phyloP scores from a whole-genome alignment of 1,139 yeast species.

The Nakaseomyces kungkrabaensis region DNA sequence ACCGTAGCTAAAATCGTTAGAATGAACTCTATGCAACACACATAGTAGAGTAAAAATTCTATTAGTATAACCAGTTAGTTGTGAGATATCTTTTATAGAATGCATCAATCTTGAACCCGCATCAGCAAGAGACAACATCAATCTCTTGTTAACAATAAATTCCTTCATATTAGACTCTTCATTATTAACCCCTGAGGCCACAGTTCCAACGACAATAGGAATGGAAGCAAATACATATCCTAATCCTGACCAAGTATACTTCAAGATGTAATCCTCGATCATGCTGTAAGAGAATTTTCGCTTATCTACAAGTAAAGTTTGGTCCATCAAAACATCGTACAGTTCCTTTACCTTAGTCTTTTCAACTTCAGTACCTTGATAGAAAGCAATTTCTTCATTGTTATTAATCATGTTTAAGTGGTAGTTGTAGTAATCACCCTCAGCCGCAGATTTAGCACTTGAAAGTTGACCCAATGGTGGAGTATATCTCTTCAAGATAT shows the following conservation, averaged over 20 bases:
- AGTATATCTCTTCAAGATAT: constrained; percentile 59
- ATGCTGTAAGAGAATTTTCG: constrained; percentile 53
- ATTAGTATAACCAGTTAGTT: constrained; percentile 83
- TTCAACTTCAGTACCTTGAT: constrained; percentile 82
- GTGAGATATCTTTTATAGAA: constrained; percentile 87
- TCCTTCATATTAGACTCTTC: constrained; percentile 65
- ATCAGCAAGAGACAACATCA: constrained; percentile 85
- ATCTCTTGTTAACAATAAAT: constrained; percentile 80
- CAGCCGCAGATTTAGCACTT: constrained; percentile 64
- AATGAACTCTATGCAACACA: constrained; percentile 75
- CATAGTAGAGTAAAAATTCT: constrained; percentile 69
- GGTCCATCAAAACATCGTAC: constrained; percentile 49
- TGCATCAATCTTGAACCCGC: constrained; percentile 96
- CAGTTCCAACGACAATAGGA: constrained; percentile 54
- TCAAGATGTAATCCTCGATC: constrained; percentile 77
- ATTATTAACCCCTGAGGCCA: constrained; percentile 30
- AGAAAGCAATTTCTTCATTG: constrained; percentile 89
- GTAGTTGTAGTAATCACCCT: constrained; percentile 82
- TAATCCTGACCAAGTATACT: constrained; percentile 91
- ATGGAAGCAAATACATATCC: constrained; percentile 85
- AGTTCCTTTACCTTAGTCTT: constrained; percentile 53
- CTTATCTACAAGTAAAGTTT: constrained; percentile 35
- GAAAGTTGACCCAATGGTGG: constrained; percentile 82
- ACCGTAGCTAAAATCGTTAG: constrained; percentile 56
- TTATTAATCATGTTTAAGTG: constrained; percentile 79